Percentiles rank a stretch among this genome's conserved stretches.
Evolutionary conservation across 176 grass and related monocot genomes (phyloP).

Genomic region (Phyllostachys edulis): DNA sequence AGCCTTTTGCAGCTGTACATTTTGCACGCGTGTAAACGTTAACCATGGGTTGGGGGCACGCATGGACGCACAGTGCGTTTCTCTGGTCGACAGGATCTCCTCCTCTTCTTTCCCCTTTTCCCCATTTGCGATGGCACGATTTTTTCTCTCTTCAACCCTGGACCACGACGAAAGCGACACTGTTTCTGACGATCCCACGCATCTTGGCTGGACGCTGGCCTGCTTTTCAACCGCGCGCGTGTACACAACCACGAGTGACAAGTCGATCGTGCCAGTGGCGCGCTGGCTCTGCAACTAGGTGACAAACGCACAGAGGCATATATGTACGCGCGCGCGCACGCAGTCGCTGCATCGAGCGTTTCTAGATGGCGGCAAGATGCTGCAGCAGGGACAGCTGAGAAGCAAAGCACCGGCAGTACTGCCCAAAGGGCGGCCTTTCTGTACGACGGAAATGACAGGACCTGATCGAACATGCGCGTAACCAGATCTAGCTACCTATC

Average conservation of each 20-base stretch:
- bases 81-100: neutral
- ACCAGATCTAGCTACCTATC: neutral
- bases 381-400: neutral
- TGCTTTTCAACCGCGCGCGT: neutral
- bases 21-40: too few relatives aligned
- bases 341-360: neutral
- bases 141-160: neutral
- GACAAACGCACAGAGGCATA: neutral
- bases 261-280: neutral
- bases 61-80: neutral
- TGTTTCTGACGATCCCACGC: neutral
- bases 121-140: neutral
- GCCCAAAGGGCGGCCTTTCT: neutral
- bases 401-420: neutral
- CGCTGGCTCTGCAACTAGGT: neutral
- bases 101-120: neutral
- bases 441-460: neutral
- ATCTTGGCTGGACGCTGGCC: neutral
- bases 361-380: neutral
- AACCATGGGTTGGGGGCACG: too few relatives aligned
- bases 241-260: neutral
- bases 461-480: neutral
- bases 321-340: neutral
- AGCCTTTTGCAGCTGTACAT: too few relatives aligned
- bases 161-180: neutral